These are phyloP conservation scores for Populus deltoides DNA, from an alignment of 345 rosid genomes.

Conservation along the genomic window DNA sequence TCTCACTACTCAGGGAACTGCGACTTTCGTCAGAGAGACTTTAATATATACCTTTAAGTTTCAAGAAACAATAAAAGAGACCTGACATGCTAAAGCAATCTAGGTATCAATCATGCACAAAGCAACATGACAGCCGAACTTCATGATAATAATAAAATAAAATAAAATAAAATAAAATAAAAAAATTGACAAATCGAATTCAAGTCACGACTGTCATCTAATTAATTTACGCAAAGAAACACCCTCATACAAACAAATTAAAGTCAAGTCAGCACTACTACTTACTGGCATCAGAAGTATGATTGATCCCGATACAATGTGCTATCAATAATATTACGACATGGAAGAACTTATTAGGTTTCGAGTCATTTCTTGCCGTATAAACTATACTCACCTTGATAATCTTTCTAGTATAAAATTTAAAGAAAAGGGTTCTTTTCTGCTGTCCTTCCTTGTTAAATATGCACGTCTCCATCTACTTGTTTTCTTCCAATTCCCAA, in stretches of 20 bases:
- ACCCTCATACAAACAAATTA: background rate
- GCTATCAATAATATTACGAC: background rate
- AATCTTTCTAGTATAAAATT: background rate
- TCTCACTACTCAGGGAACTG: background rate
- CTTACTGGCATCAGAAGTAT: background rate
- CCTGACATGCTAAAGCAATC: background rate
- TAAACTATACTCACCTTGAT: background rate
- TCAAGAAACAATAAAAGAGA: background rate
- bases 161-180: too few relatives aligned
- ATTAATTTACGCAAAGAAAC: background rate
- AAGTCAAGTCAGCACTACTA: background rate
- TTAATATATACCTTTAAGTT: background rate
- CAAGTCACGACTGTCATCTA: background rate
- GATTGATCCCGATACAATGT: background rate
- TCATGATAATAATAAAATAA: background rate
- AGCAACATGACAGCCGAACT: background rate
- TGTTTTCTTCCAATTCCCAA: constrained; percentile 25
- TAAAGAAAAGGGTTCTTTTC: background rate
- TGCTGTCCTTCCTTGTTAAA: background rate
- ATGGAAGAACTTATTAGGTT: background rate
- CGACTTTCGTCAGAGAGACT: background rate
- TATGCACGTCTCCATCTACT: constrained; percentile 26
- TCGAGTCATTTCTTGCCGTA: background rate
- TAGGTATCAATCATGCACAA: background rate
- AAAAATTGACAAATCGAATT: background rate